Conservation (phyloP, 257 asterid genomes). For the Przewalskia tangutica region DNA sequence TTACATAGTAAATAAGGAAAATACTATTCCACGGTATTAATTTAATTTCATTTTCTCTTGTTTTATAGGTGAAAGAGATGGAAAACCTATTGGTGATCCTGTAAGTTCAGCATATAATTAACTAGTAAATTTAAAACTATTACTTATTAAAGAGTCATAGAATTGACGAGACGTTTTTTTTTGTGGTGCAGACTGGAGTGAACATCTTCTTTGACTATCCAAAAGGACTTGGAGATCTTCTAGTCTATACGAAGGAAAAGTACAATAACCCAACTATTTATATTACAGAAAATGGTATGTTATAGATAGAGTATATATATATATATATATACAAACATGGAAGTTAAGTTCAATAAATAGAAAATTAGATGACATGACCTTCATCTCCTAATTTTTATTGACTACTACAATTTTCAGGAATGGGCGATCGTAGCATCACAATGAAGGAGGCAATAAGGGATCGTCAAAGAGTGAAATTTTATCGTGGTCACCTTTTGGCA, state of each 20-base stretch:
- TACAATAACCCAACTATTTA: constrained; percentile 33
- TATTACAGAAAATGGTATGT: constrained; percentile 34
- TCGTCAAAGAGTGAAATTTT: constrained; percentile 17
- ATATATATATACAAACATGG: no score
- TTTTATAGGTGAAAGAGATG: neutral
- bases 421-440: constrained; percentile 9
- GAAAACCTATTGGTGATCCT: neutral
- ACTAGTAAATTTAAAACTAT: neutral
- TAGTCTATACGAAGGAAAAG: constrained; percentile 17
- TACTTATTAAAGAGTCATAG: constrained; percentile 8
- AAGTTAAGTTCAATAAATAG: no score
- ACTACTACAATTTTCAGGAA: constrained; percentile 11
- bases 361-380: no score
- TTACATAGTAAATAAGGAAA: no score
- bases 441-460: constrained; percentile 10
- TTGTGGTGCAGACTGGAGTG: constrained; percentile 23
- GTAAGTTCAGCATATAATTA: neutral
- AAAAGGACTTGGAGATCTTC: constrained; percentile 26
- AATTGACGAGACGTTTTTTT: constrained; percentile 2
- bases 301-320: neutral
- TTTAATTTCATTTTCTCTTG: neutral
- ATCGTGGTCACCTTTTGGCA: constrained; percentile 28
- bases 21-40: neutral
- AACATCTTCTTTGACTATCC: constrained; percentile 33
- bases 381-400: neutral